Evolutionary conservation across 805 yeast genomes (phyloP), one percentile per base, ranked within the genome.

Genomic region (Wickerhamiella australiensis): DNA sequence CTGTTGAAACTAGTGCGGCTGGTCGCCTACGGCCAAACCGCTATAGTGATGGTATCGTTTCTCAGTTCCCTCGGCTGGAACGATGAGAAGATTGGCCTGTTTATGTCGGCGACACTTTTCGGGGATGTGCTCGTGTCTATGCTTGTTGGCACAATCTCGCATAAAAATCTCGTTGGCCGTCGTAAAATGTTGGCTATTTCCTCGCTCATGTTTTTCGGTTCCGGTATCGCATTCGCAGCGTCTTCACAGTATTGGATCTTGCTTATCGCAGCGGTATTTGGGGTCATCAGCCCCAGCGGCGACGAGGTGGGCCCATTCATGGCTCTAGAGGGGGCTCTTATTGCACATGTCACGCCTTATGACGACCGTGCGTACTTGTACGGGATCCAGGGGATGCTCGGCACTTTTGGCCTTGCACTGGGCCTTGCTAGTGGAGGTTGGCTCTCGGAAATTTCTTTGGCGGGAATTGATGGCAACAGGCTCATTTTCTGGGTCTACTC

Each of bases 241-340:
- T 68, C 70, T 52, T 69, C 75, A 29, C 75, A 75, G 55, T 85
- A 70, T 61, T 59, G 65, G 54, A 54, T 81, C 1, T 67, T 86
- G 36, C 65, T 86, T 18, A 21, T 71, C 1, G 92, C 92, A 7
- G 92, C 95, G 2, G 74, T 84, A 2, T 51, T 84, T 26, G 95
- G 95, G 1, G 95, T 86, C 15, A 82, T 86, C 6, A 83, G 94
- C 1, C 92, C 95, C 1, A 78, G 85, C 25, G 94, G 95, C 21
- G 87, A 81, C 59, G 95, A 86, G 59, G 85, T 88, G 0, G 95
- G 95, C 0, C 95, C 95, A 0, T 86, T 86, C 64, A 81, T 83
- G 59, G 77, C 92, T 0, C 78, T 86, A 25, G 95, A 86, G 62
- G 95, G 85, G 60, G 79, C 90, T 1, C 74, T 84, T 36, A 70